Conservation (phyloP, 257 asterid genomes). For the Misopates orontium region DNA sequence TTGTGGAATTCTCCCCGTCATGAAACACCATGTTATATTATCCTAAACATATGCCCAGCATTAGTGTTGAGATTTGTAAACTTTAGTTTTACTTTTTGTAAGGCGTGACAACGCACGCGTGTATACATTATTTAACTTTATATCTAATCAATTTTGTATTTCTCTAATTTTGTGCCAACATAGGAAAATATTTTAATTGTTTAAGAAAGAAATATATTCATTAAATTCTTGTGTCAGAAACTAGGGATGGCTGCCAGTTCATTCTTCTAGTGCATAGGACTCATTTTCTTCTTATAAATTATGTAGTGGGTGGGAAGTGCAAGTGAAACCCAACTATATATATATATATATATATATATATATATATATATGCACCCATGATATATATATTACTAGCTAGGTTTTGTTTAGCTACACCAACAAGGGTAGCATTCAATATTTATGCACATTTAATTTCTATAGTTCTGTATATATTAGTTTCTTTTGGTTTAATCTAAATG, state of each 20-base stretch:
- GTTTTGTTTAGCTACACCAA: too few species aligned
- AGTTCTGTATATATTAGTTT: too few species aligned
- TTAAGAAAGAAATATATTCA: background rate
- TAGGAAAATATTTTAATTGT: background rate
- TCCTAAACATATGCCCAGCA: conserved; percentile 28
- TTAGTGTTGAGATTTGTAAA: conserved; percentile 27
- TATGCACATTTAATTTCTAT: too few species aligned
- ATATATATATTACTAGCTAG: too few species aligned
- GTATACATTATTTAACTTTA: conserved; percentile 27
- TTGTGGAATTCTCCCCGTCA: conserved; percentile 38
- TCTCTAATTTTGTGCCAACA: background rate
- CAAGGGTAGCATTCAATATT: too few species aligned
- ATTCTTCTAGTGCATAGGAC: conserved; percentile 32
- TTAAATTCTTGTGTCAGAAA: conserved; percentile 28
- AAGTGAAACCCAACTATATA: background rate
- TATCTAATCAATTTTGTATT: background rate
- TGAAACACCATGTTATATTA: conserved; percentile 26
- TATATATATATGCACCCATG: too few species aligned
- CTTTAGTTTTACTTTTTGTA: conserved; percentile 2
- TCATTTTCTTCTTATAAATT: conserved; percentile 1
- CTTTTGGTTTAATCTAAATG: too few species aligned
- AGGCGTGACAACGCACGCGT: conserved; percentile 40
- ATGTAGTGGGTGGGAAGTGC: background rate
- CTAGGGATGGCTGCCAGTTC: conserved; percentile 32
- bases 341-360: too few species aligned